Evolutionary conservation across 2,329 filamentous ascomycete species (phyloP).

Genomic region (Cercospora sojina): DNA sequence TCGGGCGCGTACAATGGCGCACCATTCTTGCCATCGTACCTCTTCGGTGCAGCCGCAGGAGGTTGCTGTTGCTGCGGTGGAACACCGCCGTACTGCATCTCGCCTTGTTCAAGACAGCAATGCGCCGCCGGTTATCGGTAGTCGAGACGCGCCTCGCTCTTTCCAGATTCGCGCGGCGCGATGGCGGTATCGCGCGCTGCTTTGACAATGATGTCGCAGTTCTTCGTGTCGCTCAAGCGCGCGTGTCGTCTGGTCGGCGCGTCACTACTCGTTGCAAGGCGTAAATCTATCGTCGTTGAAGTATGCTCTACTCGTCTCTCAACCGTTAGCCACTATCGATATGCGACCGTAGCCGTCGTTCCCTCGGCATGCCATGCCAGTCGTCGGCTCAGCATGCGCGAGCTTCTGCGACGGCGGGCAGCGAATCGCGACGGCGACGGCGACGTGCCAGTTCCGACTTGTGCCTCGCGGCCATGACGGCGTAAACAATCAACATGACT

Average conservation of each 20-base stretch:
- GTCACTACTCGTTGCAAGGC: constrained; percentile 7
- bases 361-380: neutral
- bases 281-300: neutral
- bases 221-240: constrained; percentile 5
- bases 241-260: constrained; percentile 10
- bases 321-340: constrained; percentile 8
- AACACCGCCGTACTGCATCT: constrained; percentile 36
- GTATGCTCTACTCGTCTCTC: constrained; percentile 5
- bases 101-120: constrained; percentile 14
- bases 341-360: constrained; percentile 4
- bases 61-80: constrained; percentile 34
- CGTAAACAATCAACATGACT: constrained; percentile 19
- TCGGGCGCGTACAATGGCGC: constrained; percentile 49
- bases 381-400: neutral
- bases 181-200: constrained; percentile 10
- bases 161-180: constrained; percentile 12
- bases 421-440: constrained; percentile 7
- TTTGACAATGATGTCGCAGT: neutral
- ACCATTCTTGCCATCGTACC: constrained; percentile 52
- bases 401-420: constrained; percentile 8
- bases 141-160: constrained; percentile 10
- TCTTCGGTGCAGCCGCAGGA: constrained; percentile 41
- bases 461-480: neutral
- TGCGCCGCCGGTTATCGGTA: constrained; percentile 16
- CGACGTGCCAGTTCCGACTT: constrained; percentile 10